These are phyloP conservation scores for Paramecium primaurelia DNA, from an alignment of 73 alveolate genomes.

Conservation along the genomic window DNA sequence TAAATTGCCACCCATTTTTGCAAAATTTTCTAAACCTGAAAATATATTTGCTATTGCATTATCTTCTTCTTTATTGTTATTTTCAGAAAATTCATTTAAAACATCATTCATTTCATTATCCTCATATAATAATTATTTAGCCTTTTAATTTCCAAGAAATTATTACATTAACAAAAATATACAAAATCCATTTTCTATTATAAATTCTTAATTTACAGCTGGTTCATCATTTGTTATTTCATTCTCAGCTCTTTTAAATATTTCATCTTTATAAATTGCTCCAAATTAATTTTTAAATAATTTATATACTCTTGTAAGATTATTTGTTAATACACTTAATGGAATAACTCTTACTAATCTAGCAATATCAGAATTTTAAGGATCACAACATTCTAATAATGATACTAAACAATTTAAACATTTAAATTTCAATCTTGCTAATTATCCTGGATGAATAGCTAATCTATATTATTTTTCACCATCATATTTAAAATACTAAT, in stretches of 20 bases:
- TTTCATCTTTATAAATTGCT: constrained; percentile 26
- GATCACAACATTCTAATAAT: constrained; percentile 61
- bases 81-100: constrained; percentile 35
- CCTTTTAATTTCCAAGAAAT: constrained; percentile 53
- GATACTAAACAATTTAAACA: constrained; percentile 59
- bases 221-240: not conserved
- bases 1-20: constrained; percentile 40
- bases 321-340: constrained; percentile 43
- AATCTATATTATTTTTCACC: not conserved
- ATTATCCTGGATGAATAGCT: constrained; percentile 43
- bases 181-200: constrained; percentile 67
- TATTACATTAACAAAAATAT: constrained; percentile 32
- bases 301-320: constrained; percentile 28
- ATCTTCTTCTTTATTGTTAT: not conserved
- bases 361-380: constrained; percentile 44
- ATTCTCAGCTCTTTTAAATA: constrained; percentile 17
- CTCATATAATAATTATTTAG: constrained; percentile 56
- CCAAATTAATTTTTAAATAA: constrained; percentile 34
- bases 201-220: constrained; percentile 23
- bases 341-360: constrained; percentile 63
- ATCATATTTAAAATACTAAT: not conserved
- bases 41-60: constrained; percentile 32
- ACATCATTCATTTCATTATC: constrained; percentile 61
- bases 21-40: constrained; percentile 29
- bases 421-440: constrained; percentile 59